phyloP scores from a whole-genome alignment of 345 rosid species.

The Stellera chamaejasme region DNA sequence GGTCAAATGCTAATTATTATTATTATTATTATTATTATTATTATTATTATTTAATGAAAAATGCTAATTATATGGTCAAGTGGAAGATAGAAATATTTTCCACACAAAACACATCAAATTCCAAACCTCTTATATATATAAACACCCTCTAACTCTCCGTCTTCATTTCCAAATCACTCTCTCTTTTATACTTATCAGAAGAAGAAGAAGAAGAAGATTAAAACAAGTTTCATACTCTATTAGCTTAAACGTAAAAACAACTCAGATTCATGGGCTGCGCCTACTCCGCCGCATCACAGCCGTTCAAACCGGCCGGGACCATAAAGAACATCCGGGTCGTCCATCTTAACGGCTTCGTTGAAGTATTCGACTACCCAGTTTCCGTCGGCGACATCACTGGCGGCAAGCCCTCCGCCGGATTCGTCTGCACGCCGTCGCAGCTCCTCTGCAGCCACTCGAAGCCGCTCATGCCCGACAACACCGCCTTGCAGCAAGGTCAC shows the following conservation, averaged over 20 bases:
- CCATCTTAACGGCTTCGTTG: slow-evolving; percentile 33
- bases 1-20: too few species aligned
- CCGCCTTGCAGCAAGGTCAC: slow-evolving; percentile 26
- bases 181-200: too few species aligned
- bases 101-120: too few species aligned
- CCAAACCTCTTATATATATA: too few species aligned
- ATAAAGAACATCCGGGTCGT: slow-evolving; percentile 28
- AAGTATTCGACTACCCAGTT: slow-evolving; percentile 30
- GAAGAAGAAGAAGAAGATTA: not conserved
- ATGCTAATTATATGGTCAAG: too few species aligned
- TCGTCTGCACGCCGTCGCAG: slow-evolving; percentile 34
- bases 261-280: slow-evolving; percentile 24
- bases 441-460: slow-evolving; percentile 21
- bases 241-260: not conserved
- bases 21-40: too few species aligned
- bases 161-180: too few species aligned
- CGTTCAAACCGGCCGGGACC: not conserved
- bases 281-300: slow-evolving; percentile 17
- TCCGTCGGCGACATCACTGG: slow-evolving; percentile 24
- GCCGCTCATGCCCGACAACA: slow-evolving; percentile 21
- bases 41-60: too few species aligned
- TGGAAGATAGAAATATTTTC: too few species aligned
- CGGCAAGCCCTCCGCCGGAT: slow-evolving; percentile 16
- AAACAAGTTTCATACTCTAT: not conserved
- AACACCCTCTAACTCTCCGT: too few species aligned